These are phyloP conservation scores for Vitis hybrid DNA, from an alignment of 177 flowering plant species.

Conservation along the genomic window DNA sequence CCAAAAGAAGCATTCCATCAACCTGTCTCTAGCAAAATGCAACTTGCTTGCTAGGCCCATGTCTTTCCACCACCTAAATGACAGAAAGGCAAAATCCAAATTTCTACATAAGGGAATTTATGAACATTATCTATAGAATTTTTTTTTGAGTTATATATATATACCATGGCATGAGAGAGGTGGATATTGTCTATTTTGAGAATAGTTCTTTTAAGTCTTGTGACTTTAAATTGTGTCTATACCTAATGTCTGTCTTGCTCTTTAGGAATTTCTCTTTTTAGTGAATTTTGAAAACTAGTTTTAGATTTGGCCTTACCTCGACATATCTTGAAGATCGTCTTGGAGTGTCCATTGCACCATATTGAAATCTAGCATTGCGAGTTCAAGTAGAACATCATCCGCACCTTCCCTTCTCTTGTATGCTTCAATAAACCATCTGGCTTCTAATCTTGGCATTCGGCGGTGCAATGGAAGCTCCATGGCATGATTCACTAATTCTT, in stretches of 20 bases:
- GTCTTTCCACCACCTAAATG: conserved; percentile 41
- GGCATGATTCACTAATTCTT: conserved; percentile 17
- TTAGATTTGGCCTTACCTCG: conserved; percentile 15
- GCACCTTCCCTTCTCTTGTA: conserved; percentile 10
- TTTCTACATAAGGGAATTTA: too few species aligned
- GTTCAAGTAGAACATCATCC: conserved; percentile 23
- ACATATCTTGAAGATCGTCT: conserved; percentile 24
- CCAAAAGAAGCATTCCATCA: conserved; percentile 45
- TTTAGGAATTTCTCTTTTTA: too few species aligned
- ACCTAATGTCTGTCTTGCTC: too few species aligned
- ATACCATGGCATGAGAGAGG: too few species aligned
- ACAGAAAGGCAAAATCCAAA: background rate
- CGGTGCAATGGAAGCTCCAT: conserved; percentile 30
- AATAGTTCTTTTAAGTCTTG: too few species aligned
- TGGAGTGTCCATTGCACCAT: conserved; percentile 23
- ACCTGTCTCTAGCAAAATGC: conserved; percentile 36
- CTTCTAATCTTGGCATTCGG: conserved; percentile 22
- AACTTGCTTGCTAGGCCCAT: conserved; percentile 29
- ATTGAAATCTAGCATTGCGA: conserved; percentile 39
- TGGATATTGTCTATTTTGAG: too few species aligned
- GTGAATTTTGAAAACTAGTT: too few species aligned
- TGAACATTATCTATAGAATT: too few species aligned
- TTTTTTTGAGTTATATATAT: too few species aligned
- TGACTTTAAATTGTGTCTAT: too few species aligned
- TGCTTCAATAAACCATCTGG: conserved; percentile 25